Base-by-base conservation (phyloP, 768 basidiomycete species). In the Naganishia onofrii region DNA sequence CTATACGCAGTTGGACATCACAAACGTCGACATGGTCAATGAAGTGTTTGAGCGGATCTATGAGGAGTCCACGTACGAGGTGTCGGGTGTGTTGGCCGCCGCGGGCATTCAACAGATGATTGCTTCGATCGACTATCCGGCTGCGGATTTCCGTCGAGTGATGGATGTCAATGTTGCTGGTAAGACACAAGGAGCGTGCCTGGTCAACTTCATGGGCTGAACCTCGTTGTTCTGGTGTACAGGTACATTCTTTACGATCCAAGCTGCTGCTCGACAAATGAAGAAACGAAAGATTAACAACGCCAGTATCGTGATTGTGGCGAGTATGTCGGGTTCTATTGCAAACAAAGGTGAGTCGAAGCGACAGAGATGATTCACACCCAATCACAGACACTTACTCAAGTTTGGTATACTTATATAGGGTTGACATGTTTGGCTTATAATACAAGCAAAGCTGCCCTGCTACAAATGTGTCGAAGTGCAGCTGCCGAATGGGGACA, bases 401-500 rank as follows among this genome's bases (percentile, higher is more conserved):
- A n/a, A n/a, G n/a, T n/a, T n/a, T n/a, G n/a, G n/a, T n/a, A n/a
- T n/a, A n/a, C 34, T 2, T 15, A 75, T 56, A 54, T 60, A 26
- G 76, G 74, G 17, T 52, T 78, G 52, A 65, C 64, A 23, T 72
- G 72, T 66, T 65, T 71, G 29, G 73, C 76, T 0, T 81, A 81
- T 71, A 79, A 79, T 67, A 75, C 78, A 1, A 73, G 72, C 28
- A 82, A 81, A 68, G 75, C 79, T 1, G 81, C 73, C 29, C 72
- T 80, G 34, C 68, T 70, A 15, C 79, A 80, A 66, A 71, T 82
- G 68, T 77, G 76, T 44, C 74, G 73, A 63, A 76, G 73, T 26
- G 73, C 79, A 21, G 81, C 80, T 0, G 73, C 73, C 42, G 81
- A 82, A 70, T 82, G 80, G 80, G 77, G 78, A 10, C 69, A 72